Evolutionary conservation across 495 filamentous ascomycete species (phyloP), one percentile per base, ranked within the genome.

Genomic region (Aspergillus diversus): DNA sequence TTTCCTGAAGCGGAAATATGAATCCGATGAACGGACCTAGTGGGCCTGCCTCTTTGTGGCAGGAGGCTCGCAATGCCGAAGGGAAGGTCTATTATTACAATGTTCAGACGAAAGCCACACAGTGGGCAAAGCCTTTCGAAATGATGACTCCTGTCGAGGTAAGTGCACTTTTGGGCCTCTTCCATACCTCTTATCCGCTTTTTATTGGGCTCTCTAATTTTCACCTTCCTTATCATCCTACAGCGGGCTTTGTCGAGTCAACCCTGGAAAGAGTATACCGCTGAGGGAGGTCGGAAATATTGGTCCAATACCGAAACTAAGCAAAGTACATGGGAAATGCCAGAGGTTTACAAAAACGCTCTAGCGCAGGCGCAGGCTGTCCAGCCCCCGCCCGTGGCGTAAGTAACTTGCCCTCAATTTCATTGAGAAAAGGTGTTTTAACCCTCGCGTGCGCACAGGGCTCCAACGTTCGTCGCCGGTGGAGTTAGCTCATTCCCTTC

Each of bases 81-180:
- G 95, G 95, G 46, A 85, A 92, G 55, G 80, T 87, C n/a, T 99
- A 99, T 77, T 99, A 96, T 72, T 97, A 92, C 79, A 96, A 98
- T 75, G 77, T 86, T 5, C 78, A 88, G 63, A 97, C 92, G 5
- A 93, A 95, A 70, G 89, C 81, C 35, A 97, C 94, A 34, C 90
- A 93, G 86, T 99, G 95, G 95, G 88, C 86, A 43, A 97, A 97
- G 76, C 95, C 95, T 17, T 82, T 87, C 64, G 96, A 94, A 46
- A 73, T 97, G 74, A 95, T 97, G 93, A 91, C 85, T 2, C 86
- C 86, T 11, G 87, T 89, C 32, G 93, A 97, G 87, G 93, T 96
- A 76, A 66, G 84, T 77, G 51, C 53, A 0, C 53, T n/a, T 7
- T 31, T 59, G 9, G 3, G 46, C 11, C 27, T 42, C 9, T 6